Conservation (phyloP, 352 stramenopile species). For the Pilasporangium apinafurcum region DNA sequence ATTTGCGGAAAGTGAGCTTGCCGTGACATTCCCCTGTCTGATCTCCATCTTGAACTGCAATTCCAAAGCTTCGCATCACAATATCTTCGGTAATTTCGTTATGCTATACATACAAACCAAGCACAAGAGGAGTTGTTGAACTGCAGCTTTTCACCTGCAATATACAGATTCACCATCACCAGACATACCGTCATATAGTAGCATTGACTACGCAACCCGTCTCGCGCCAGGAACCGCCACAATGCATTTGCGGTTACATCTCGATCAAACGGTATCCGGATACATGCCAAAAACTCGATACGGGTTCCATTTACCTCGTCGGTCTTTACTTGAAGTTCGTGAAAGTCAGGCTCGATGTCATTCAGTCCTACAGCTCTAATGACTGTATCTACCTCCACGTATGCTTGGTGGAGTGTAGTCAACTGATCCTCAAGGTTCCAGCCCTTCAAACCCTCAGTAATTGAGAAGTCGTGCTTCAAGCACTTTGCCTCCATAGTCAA, state of each 20-base stretch:
- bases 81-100: not conserved
- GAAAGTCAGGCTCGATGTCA: constrained; percentile 2
- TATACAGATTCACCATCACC: too few species aligned
- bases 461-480: too few species aligned
- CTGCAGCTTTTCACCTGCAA: too few species aligned
- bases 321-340: constrained; percentile 13
- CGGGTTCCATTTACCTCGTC: constrained; percentile 8
- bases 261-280: constrained; percentile 26
- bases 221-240: constrained; percentile 25
- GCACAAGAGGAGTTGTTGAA: not conserved
- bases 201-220: constrained; percentile 15
- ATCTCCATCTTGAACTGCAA: constrained; percentile 1
- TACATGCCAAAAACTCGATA: constrained; percentile 24
- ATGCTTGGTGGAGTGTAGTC: too few species aligned
- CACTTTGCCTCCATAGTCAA: too few species aligned
- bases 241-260: constrained; percentile 17
- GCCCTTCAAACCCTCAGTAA: too few species aligned
- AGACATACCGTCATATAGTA: constrained; percentile 17
- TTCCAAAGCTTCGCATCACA: not conserved
- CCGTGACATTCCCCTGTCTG: not conserved
- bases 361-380: too few species aligned
- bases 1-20: too few species aligned
- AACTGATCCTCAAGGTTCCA: too few species aligned
- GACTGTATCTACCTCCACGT: too few species aligned
- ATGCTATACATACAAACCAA: not conserved